Percentiles rank a stretch among this genome's conserved stretches.
These are phyloP conservation scores for Mortierella claussenii DNA, from an alignment of 192 early-diverging fungal species.

Conservation along the genomic window DNA sequence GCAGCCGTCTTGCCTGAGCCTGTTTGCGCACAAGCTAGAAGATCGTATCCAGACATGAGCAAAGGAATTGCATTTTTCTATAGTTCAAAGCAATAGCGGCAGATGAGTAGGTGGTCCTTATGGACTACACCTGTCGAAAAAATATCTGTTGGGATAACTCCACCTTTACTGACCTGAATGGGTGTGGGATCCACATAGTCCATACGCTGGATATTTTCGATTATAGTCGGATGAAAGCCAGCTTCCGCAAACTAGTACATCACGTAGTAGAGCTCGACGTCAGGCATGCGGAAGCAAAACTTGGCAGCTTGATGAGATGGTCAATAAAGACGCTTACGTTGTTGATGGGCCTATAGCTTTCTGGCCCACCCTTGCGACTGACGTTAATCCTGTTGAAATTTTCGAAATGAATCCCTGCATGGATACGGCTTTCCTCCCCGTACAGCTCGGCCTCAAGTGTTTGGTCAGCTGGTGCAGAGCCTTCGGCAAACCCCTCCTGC, in stretches of 20 bases:
- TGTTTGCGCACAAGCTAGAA: slow-evolving; percentile 90
- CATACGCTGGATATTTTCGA: slow-evolving; percentile 74
- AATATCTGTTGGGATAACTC: too few species aligned
- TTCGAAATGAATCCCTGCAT: slow-evolving; percentile 76
- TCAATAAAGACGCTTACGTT: too few species aligned
- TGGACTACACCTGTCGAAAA: too few species aligned
- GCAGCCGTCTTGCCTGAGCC: slow-evolving; percentile 84
- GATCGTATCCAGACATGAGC: slow-evolving; percentile 71
- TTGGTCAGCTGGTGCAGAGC: slow-evolving; percentile 67
- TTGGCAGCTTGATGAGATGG: too few species aligned
- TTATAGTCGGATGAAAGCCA: slow-evolving; percentile 69
- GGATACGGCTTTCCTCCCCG: slow-evolving; percentile 62
- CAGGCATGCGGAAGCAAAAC: too few species aligned
- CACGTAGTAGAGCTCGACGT: not conserved
- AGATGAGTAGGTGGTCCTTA: too few species aligned
- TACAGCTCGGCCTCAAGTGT: slow-evolving; percentile 73
- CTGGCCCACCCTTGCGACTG: slow-evolving; percentile 66
- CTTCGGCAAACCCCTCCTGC: slow-evolving; percentile 65
- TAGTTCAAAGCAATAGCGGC: too few species aligned
- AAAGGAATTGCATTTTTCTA: slow-evolving; percentile 71
- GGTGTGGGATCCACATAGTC: slow-evolving; percentile 78
- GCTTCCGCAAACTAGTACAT: slow-evolving; percentile 69
- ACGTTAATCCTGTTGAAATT: slow-evolving; percentile 81
- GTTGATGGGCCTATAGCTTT: slow-evolving; percentile 62
- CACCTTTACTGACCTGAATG: slow-evolving; percentile 68